Percentiles rank a stretch among this genome's conserved stretches.
These are phyloP conservation scores for Chiua virens DNA, from an alignment of 768 basidiomycete genomes.

Conservation along the genomic window DNA sequence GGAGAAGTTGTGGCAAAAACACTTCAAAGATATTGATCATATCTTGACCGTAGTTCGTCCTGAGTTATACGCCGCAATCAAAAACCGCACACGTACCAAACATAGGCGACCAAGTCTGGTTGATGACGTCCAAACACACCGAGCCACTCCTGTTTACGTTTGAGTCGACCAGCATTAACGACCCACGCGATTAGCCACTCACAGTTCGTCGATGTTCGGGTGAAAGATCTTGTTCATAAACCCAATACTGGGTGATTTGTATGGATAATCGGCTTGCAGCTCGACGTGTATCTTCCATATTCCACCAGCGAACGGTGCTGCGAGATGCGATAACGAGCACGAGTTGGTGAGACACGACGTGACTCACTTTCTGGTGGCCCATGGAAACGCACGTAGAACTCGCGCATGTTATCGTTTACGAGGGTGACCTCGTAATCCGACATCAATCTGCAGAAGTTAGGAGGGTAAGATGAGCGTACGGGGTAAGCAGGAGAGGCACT, in stretches of 20 bases:
- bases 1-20: constrained; percentile 93
- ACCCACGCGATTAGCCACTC: constrained; percentile 35
- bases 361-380: constrained; percentile 90
- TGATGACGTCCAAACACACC: constrained; percentile 97
- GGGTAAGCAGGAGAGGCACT: constrained; percentile 21
- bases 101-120: constrained; percentile 99
- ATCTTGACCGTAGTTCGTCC: constrained; percentile 49
- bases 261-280: constrained; percentile 96
- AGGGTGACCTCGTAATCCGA: constrained; percentile 97
- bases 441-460: constrained; percentile 70
- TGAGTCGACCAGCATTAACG: constrained; percentile 5
- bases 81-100: constrained; percentile 65
- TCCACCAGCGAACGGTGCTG: constrained; percentile 96
- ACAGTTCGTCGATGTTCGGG: constrained; percentile 99
- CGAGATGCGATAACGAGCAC: constrained; percentile 5
- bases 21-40: constrained; percentile 99
- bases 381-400: constrained; percentile 96
- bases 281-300: constrained; percentile 99
- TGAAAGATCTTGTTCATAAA: constrained; percentile 99
- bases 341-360: background rate
- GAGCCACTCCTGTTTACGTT: constrained; percentile 76
- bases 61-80: background rate
- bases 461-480: constrained; percentile 11
- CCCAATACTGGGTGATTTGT: constrained; percentile 97
- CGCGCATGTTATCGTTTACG: constrained; percentile 98